phyloP scores from a whole-genome alignment of 805 yeast genomes.

The Metschnikowia dekortorum region DNA sequence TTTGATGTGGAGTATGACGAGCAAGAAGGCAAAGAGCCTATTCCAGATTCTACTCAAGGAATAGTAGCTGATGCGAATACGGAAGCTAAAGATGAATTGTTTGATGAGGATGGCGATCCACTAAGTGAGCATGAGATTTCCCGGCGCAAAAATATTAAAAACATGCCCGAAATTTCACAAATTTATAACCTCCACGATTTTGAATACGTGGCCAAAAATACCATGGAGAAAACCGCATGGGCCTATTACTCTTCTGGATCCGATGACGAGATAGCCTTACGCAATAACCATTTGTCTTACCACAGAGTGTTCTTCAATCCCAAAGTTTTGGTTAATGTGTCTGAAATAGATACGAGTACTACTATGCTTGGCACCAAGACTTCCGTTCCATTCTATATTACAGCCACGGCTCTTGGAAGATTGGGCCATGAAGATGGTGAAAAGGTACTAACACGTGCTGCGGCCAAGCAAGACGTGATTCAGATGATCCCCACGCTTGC shows the following conservation, averaged over 20 bases:
- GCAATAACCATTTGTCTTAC: conserved; percentile 42
- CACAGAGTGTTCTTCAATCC: conserved; percentile 44
- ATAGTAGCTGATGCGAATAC: neutral
- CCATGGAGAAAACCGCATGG: conserved; percentile 78
- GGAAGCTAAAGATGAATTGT: conserved; percentile 14
- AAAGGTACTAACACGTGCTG: conserved; percentile 36
- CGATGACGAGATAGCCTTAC: conserved; percentile 44
- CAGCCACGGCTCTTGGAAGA: conserved; percentile 45
- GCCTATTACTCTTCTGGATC: conserved; percentile 61
- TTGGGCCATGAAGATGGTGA: conserved; percentile 45
- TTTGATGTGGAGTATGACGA: conserved; percentile 28
- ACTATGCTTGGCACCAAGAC: conserved; percentile 30
- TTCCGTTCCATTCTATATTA: conserved; percentile 43
- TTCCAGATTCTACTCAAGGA: neutral
- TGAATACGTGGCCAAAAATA: conserved; percentile 78
- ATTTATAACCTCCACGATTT: conserved; percentile 80
- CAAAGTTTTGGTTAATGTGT: conserved; percentile 33
- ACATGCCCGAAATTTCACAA: conserved; percentile 65
- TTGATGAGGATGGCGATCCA: conserved; percentile 21
- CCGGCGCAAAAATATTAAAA: conserved; percentile 15
- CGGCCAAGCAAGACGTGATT: conserved; percentile 36
- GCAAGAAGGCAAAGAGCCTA: conserved; percentile 30
- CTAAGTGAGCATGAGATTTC: conserved; percentile 11
- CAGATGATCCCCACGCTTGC: conserved; percentile 48
- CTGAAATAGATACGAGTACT: conserved; percentile 25